A percentile compares a stretch with the other conserved stretches of the same genome.
These are phyloP conservation scores for Calonectria multiphialidica DNA, from an alignment of 2,329 filamentous ascomycete genomes.

Conservation along the genomic window DNA sequence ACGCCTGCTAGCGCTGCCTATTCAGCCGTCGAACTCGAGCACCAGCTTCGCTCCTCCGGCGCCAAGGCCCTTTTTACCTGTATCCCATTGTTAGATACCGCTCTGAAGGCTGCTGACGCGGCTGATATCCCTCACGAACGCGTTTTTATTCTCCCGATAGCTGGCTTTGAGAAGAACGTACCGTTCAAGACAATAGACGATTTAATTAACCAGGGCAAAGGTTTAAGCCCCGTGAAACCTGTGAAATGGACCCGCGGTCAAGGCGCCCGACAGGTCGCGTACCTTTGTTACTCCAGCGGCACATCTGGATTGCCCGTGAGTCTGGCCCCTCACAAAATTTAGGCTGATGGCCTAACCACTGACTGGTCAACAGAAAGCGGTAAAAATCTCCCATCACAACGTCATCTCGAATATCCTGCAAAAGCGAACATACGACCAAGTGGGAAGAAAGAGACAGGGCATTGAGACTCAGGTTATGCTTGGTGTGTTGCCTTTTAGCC, in stretches of 20 bases:
- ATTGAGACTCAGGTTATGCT: conserved; percentile 62
- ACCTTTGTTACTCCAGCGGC: conserved; percentile 84
- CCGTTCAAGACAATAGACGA: conserved; percentile 75
- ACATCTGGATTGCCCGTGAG: conserved; percentile 81
- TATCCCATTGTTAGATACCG: conserved; percentile 71
- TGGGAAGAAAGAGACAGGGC: conserved; percentile 48
- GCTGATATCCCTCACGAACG: conserved; percentile 71
- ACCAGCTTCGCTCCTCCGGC: conserved; percentile 77
- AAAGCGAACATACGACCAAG: conserved; percentile 57
- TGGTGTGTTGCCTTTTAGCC: conserved; percentile 81
- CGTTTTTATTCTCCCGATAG: conserved; percentile 78
- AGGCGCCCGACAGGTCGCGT: conserved; percentile 76
- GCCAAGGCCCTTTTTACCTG: conserved; percentile 82
- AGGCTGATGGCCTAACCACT: neutral
- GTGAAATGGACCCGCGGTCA: conserved; percentile 73
- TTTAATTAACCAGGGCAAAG: conserved; percentile 70
- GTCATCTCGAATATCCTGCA: conserved; percentile 83
- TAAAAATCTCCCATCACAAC: conserved; percentile 85
- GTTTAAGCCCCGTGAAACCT: conserved; percentile 62
- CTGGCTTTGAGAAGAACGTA: conserved; percentile 53
- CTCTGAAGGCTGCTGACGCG: conserved; percentile 72
- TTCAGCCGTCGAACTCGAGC: conserved; percentile 75
- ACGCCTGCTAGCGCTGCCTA: conserved; percentile 83
- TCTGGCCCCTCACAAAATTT: neutral
- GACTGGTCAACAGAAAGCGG: conserved; percentile 73